Evolutionary conservation across 164 flowering plant species (phyloP), one percentile per base, ranked within the genome.

Genomic region (Kingdonia uniflora): DNA sequence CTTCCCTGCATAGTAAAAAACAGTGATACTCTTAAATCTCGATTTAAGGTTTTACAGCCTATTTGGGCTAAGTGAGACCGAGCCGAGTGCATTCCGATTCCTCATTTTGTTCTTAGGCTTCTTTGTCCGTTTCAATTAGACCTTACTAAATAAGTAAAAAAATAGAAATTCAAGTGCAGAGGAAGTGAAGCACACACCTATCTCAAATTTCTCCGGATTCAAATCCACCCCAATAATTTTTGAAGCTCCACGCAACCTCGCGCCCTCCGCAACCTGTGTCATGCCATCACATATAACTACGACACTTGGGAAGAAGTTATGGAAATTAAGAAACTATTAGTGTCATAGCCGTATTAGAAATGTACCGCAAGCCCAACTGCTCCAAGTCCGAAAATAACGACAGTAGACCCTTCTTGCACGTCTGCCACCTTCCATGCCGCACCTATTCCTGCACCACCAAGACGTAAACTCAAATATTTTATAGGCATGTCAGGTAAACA

Each of bases 171-270:
- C n/a, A n/a, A n/a, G n/a, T n/a, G 35, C 35, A 29, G 4, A 29
- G 4, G 4, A 13, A 8, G 40, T 51, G 19, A 16, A 51, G n/a
- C 3, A 35, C 19, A n/a, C 20, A 77, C 87, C 95, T 17, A 74
- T 58, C 29, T 75, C 74, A 47, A 72, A 77, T 42, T 83, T 85
- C 1, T 80, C 65, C 0, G 80, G 73, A 52, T 77, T 83, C 17
- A 80, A 33, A 60, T 85, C 90, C n/a, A 85, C 70, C 0, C 90
- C 87, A 44, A 85, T 80, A 22, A 85, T 79, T 63, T 57, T 80
- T 0, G 84, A 67, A 52, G 95, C 95, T 45, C 82, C 75, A 14
- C 76, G 57, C 0, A 71, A 15, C 48, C 78, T 76, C 14, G 85
- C 80, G 25, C 85, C 95, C 42, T 80, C 82, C 2, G 85, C 87